Evolutionary conservation across 176 grass and related monocot species (phyloP), one percentile per base, ranked within the genome.

Genomic region (Leersia perrieri): DNA sequence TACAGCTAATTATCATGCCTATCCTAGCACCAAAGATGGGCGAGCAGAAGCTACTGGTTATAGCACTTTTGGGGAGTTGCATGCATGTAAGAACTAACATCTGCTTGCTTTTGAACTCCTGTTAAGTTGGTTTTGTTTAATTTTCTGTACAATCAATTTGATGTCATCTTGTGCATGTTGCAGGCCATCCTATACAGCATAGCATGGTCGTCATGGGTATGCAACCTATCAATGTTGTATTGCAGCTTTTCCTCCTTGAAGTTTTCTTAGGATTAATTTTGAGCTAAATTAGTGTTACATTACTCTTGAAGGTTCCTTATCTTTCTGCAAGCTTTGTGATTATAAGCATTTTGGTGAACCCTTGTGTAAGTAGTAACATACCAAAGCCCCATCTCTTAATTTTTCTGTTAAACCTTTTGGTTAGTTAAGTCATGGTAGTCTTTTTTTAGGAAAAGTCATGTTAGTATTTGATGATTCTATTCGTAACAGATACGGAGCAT

Each of bases 171-270:
- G 66, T 76, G 30, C 30, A 81, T 87, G 26, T 30, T 87, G 79
- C 88, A 95, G 90, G 79, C 82, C 80, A 70, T 99, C 57, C 57
- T 95, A 62, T 91, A 93, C 68, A 89, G 92, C 76, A 91, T 99
- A 11, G 86, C 96, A 86, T 99, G 96, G 96, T 85, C 92, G 33
- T 92, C 60, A 80, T 95, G 96, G 96, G 95, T 98, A 94, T 74
- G 77, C 64, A 67, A 70, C 33, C 64, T 13, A 68, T 71, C n/a
- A 64, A 67, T 58, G 45, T 16, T 49, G 41, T 44, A 78, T 35
- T 11, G 0, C 28, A 58, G 6, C 47, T 36, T 10, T 36, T 41
- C 51, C 23, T 1, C 74, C 16, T 10, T 63, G 49, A 34, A 28
- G 42, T 60, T 66, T 76, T 28, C 10, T 68, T 86, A 55, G n/a